Percentiles rank a stretch among this genome's conserved stretches.
These are phyloP conservation scores for Heterobasidion annosum DNA, from an alignment of 1,284 basidiomycete genomes.

Conservation along the genomic window DNA sequence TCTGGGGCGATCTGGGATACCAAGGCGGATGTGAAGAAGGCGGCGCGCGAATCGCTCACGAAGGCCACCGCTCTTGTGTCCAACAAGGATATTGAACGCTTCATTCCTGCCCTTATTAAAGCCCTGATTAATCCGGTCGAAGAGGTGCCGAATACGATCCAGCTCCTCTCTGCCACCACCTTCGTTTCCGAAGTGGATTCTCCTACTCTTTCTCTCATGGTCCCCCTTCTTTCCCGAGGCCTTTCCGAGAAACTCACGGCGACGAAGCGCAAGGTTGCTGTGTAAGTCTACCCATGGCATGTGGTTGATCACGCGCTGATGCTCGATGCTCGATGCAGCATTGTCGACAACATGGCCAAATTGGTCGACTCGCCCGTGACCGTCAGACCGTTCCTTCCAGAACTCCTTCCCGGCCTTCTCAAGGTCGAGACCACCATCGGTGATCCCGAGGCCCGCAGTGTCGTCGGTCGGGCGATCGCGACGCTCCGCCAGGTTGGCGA, in stretches of 20 bases:
- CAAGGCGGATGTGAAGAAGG: constrained; percentile 99
- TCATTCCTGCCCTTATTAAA: constrained; percentile 97
- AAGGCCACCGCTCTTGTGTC: constrained; percentile 91
- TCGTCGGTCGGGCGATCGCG: constrained; percentile 82
- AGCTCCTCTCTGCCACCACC: constrained; percentile 96
- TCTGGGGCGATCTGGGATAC: constrained; percentile 99
- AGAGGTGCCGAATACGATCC: constrained; percentile 96
- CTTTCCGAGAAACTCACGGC: constrained; percentile 91
- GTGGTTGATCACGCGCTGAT: neutral
- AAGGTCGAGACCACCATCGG: constrained; percentile 90
- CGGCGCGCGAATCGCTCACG: constrained; percentile 89
- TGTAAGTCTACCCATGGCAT: constrained; percentile 38
- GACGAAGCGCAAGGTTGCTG: constrained; percentile 94
- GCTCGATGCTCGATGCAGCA: constrained; percentile 36
- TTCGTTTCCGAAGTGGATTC: constrained; percentile 99
- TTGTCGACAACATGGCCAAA: constrained; percentile 98
- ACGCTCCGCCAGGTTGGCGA: constrained; percentile 92
- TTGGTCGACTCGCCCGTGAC: constrained; percentile 93
- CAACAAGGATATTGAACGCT: constrained; percentile 99
- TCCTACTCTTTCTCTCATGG: constrained; percentile 98
- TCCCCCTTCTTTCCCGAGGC: constrained; percentile 95
- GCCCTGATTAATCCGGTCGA: constrained; percentile 98
- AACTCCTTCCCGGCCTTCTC: constrained; percentile 89
- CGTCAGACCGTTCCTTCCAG: constrained; percentile 94
- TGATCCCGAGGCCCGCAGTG: constrained; percentile 91